Conservation (phyloP, 495 filamentous ascomycete species). For the Thozetella sp. region DNA sequence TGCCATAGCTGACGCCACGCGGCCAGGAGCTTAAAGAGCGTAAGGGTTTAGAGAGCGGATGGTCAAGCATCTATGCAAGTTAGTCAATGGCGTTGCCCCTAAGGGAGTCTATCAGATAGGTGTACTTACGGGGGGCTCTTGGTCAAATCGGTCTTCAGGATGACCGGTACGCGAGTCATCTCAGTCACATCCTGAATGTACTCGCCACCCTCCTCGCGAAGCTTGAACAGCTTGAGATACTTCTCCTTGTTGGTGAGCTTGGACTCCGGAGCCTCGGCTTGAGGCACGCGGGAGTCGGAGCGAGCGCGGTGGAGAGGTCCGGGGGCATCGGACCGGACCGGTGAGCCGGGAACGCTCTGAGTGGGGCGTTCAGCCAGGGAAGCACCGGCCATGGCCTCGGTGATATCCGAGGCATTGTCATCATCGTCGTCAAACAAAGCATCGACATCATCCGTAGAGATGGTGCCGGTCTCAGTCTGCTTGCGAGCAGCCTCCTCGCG, state of each 20-base stretch:
- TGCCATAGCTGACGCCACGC: too few relatives aligned
- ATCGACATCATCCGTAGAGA: slow-evolving; percentile 87
- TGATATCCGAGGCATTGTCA: slow-evolving; percentile 82
- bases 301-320: slow-evolving; percentile 84
- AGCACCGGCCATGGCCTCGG: slow-evolving; percentile 82
- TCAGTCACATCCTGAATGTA: slow-evolving; percentile 98
- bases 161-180: slow-evolving; percentile 95
- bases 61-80: slow-evolving; percentile 78
- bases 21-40: slow-evolving; percentile 82
- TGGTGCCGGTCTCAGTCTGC: slow-evolving; percentile 90
- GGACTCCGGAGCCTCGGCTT: slow-evolving; percentile 69
- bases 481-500: slow-evolving; percentile 84
- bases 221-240: slow-evolving; percentile 85
- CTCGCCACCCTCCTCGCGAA: slow-evolving; percentile 91
- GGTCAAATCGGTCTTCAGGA: slow-evolving; percentile 94
- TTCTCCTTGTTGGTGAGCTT: slow-evolving; percentile 94
- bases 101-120: slow-evolving; percentile 1
- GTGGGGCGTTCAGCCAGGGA: slow-evolving; percentile 86
- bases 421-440: slow-evolving; percentile 95
- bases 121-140: slow-evolving; percentile 96
- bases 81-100: slow-evolving; percentile 26
- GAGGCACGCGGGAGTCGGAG: slow-evolving; percentile 88
- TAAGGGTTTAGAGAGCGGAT: slow-evolving; percentile 98
- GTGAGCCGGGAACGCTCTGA: slow-evolving; percentile 94
- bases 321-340: slow-evolving; percentile 69